phyloP scores from a whole-genome alignment of 768 basidiomycete genomes.

The Leucosporidium yakuticum region DNA sequence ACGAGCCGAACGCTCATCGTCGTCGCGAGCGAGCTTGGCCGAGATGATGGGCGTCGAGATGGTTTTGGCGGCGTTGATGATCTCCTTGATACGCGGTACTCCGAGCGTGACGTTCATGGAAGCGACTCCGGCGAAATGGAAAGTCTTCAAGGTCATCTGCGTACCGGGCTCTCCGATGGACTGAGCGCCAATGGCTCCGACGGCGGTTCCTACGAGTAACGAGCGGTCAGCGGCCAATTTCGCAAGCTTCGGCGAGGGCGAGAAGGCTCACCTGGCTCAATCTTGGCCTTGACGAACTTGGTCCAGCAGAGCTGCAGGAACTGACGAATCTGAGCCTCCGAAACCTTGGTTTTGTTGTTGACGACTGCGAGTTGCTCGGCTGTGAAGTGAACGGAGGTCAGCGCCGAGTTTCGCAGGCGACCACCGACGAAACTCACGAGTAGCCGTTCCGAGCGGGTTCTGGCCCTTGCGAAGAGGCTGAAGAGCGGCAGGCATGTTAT shows the following conservation, averaged over 20 bases:
- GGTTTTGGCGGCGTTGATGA: conserved; percentile 95
- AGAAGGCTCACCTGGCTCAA: conserved; percentile 71
- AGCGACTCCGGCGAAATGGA: conserved; percentile 99
- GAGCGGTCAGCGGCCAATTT: not conserved
- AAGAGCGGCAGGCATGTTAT: conserved; percentile 78
- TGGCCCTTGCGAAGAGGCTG: conserved; percentile 2
- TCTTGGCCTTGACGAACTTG: conserved; percentile 89
- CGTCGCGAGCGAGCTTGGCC: conserved; percentile 75
- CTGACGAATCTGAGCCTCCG: conserved; percentile 63
- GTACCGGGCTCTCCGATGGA: conserved; percentile 97
- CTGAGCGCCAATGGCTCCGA: conserved; percentile 96
- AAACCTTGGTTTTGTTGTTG: conserved; percentile 87
- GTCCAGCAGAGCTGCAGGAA: conserved; percentile 87
- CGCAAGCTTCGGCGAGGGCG: not conserved
- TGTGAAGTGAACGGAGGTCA: conserved; percentile 3
- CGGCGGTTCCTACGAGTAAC: conserved; percentile 70
- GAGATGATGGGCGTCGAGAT: conserved; percentile 99
- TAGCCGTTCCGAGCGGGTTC: conserved; percentile 8
- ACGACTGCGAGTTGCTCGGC: conserved; percentile 62
- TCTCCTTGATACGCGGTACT: conserved; percentile 99
- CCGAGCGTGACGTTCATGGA: conserved; percentile 99
- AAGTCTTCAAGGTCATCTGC: conserved; percentile 99
- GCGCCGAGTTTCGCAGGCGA: not conserved
- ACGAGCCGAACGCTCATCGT: conserved; percentile 80
- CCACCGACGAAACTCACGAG: conserved; percentile 4